Evolutionary conservation across 106 monocot genomes (phyloP), one percentile per base, ranked within the genome.

Genomic region (Amphibolis antarctica): DNA sequence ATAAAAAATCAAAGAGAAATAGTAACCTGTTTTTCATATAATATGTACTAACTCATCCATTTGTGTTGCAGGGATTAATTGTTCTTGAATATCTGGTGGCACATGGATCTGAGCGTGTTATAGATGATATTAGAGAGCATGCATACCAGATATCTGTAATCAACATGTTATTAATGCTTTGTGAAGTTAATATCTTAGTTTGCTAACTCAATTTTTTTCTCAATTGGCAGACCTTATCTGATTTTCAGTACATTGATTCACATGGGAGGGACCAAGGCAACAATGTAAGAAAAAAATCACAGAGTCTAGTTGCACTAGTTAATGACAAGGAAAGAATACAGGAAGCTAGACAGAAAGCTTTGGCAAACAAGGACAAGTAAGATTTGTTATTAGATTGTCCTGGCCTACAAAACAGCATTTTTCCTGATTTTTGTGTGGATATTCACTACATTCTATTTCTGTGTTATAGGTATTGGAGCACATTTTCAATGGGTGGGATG

Each of bases 171-270:
- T 54, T 53, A 14, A 4, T 57, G 1, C 18, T 28, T 12, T 26
- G 28, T 44, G 4, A 27, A 25, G 5, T 36, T 36, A 12, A 22
- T 13, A 42, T 23, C 69, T 57, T 55, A 19, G 5, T 57, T 57
- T 13, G n/a, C 9, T n/a, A 60, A 43, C 15, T 27, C 5, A 23
- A 68, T 53, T 50, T 42, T 24, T 1, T 19, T 29, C 46, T 1
- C 27, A 1, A n/a, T n/a, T 26, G 22, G 12, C 82, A 93, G 92
- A 81, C 88, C 42, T 80, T 93, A 46, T 81, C 88, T 4, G 78
- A 86, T 66, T 93, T 93, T 66, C 88, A 93, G 66, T 93, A 93
- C 72, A 85, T 93, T 20, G 92, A 93, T 73, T 88, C 92, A 25
- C 82, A 71, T 59, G 92, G 88, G 65, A 80, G 76, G 57, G 92